Percentiles rank a stretch among this genome's conserved stretches.
These are phyloP conservation scores for Cladosporium halotolerans DNA, from an alignment of 2,329 filamentous ascomycete genomes.

Conservation along the genomic window DNA sequence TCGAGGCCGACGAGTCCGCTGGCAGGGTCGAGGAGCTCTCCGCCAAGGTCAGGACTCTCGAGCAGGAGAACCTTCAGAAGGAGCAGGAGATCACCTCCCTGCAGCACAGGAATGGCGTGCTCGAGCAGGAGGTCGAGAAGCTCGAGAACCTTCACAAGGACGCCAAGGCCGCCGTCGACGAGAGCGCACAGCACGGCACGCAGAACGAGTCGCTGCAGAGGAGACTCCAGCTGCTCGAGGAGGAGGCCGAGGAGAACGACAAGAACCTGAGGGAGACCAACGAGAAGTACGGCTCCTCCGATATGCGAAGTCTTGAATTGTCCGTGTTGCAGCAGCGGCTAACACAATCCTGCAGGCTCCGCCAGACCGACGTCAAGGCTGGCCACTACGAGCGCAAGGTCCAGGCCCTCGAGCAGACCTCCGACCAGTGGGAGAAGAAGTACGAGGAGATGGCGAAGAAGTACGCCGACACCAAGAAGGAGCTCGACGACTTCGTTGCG, in stretches of 20 bases:
- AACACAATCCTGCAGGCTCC: slow-evolving; percentile 59
- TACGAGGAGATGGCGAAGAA: slow-evolving; percentile 97
- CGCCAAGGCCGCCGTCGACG: slow-evolving; percentile 77
- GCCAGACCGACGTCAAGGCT: slow-evolving; percentile 98
- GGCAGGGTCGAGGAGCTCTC: slow-evolving; percentile 82
- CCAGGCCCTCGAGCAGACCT: slow-evolving; percentile 84
- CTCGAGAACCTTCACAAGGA: slow-evolving; percentile 77
- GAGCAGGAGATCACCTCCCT: slow-evolving; percentile 98
- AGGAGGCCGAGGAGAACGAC: slow-evolving; percentile 94
- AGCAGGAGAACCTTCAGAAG: slow-evolving; percentile 93
- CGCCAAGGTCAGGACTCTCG: slow-evolving; percentile 76
- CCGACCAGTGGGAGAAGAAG: slow-evolving; percentile 93
- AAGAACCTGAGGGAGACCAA: slow-evolving; percentile 95
- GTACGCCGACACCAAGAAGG: slow-evolving; percentile 75
- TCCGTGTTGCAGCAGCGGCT: neutral
- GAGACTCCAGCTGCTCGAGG: slow-evolving; percentile 91
- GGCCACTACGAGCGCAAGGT: slow-evolving; percentile 99
- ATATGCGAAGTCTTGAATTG: slow-evolving; percentile 7
- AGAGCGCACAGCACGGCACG: slow-evolving; percentile 73
- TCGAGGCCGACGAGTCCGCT: slow-evolving; percentile 82
- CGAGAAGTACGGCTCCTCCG: slow-evolving; percentile 71
- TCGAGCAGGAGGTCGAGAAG: slow-evolving; percentile 90
- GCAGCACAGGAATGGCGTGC: slow-evolving; percentile 86
- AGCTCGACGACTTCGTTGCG: slow-evolving; percentile 80
- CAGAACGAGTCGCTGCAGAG: slow-evolving; percentile 89